Evolutionary conservation across 768 basidiomycete species (phyloP), one percentile per base, ranked within the genome.

Genomic region (Suillus placidus): DNA sequence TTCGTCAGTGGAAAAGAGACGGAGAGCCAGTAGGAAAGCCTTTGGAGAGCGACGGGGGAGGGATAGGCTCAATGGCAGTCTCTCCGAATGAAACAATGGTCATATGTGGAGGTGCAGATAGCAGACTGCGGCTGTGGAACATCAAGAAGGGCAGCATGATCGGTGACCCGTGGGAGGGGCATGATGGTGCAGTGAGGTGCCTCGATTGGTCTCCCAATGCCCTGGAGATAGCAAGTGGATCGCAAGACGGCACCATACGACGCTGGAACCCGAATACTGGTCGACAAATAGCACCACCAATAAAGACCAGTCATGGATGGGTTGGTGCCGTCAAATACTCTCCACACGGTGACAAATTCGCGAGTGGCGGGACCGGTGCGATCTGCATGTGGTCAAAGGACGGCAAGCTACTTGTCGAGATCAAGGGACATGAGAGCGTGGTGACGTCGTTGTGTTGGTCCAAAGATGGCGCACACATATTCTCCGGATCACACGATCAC

Each of bases 171-270:
- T 49, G 47, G 47, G 47, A 49, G 47, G 47, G 47, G 23, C 55
- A 68, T 18, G 61, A 37, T 13, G 56, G 18, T 1, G 20, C 56
- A 5, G 56, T 64, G 1, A 38, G 18, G 9, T 35, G 47, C 16
- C 52, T 69, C 6, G 67, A 58, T 16, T 68, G 70, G 34, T 72
- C 72, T 16, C 64, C 47, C 0, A 62, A 67, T 42, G 64, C 70
- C 7, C 66, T 62, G n/a, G 43, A 60, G 23, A 56, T 72, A 2
- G 71, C 63, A 7, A 65, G 60, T 10, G 67, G 56, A 67, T 70
- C 8, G 2, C 9, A 47, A 12, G 45, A 47, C 5, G 45, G n/a
- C 10, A 47, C 45, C 45, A n/a, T 47, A 47, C 56, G 64, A 14
- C 37, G 67, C 4, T 73, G 71, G 64, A 65, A 70, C 32, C 47